A percentile compares a stretch with the other conserved stretches of the same genome.
phyloP scores from a whole-genome alignment of 768 basidiomycete species.

The Tylopilus intermedius region DNA sequence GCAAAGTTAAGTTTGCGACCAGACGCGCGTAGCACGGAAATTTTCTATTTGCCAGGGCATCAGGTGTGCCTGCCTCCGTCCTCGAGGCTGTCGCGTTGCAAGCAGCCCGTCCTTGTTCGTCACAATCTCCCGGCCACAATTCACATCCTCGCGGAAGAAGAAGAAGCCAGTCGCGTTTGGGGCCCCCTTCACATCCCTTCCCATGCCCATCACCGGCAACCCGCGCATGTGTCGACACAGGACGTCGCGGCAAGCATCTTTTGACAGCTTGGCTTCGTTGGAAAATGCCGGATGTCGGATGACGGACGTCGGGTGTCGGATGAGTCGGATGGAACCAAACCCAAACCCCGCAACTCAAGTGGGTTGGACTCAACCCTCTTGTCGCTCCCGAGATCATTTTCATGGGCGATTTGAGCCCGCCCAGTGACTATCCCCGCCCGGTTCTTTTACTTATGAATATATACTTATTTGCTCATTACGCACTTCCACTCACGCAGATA shows the following conservation, averaged over 20 bases:
- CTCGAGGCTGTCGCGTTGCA: conserved; percentile 34
- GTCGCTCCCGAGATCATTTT: conserved; percentile 27
- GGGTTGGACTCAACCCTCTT: conserved; percentile 6
- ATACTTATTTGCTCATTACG: conserved; percentile 5
- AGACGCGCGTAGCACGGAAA: conserved; percentile 26
- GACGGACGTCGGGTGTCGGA: conserved; percentile 8
- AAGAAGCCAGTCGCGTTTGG: conserved; percentile 15
- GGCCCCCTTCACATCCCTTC: neutral
- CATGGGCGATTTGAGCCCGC: conserved; percentile 9
- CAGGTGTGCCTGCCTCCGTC: conserved; percentile 28
- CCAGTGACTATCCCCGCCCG: conserved; percentile 16
- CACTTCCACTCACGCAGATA: neutral
- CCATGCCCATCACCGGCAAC: conserved; percentile 4
- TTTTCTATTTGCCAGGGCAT: conserved; percentile 23
- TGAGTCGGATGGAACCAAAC: conserved; percentile 3
- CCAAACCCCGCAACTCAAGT: neutral
- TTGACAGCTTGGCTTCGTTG: conserved; percentile 8
- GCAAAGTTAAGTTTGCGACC: conserved; percentile 31
- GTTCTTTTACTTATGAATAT: conserved; percentile 13
- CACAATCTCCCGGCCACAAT: conserved; percentile 14
- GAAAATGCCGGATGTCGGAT: conserved; percentile 13
- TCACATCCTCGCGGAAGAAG: conserved; percentile 14
- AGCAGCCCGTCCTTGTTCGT: conserved; percentile 10
- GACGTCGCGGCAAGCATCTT: neutral
- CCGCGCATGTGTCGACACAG: neutral